A percentile compares a stretch with the other conserved stretches of the same genome.
Evolutionary conservation across 106 monocot species (phyloP).

Genomic region (Dactylorhiza incarnata): DNA sequence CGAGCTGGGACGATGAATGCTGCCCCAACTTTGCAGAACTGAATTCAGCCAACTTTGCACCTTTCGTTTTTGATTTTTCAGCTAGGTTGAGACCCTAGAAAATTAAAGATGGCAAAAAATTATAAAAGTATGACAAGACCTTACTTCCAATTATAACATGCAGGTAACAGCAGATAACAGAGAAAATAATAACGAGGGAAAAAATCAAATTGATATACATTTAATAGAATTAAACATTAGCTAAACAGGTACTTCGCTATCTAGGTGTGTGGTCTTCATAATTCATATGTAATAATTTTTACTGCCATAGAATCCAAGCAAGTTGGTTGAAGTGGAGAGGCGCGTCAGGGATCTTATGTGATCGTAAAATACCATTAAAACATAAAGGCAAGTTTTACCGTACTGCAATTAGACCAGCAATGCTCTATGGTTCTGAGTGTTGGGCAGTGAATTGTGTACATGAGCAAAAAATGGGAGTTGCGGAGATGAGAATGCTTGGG

Average conservation of each 20-base stretch:
- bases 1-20: constrained; percentile 26
- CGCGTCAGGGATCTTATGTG: too few relatives aligned
- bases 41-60: constrained; percentile 28
- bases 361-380: too few relatives aligned
- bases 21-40: constrained; percentile 22
- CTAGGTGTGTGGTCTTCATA: background rate
- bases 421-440: too few relatives aligned
- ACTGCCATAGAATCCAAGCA: too few relatives aligned
- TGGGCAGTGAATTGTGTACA: too few relatives aligned
- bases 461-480: too few relatives aligned
- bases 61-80: constrained; percentile 56
- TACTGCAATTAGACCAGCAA: too few relatives aligned
- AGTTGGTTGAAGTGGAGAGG: too few relatives aligned
- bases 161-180: background rate
- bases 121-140: background rate
- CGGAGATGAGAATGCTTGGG: too few relatives aligned
- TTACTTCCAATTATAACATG: background rate
- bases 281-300: background rate
- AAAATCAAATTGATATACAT: background rate
- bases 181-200: background rate
- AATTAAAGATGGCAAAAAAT: background rate
- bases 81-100: constrained; percentile 30
- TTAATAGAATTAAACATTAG: background rate
- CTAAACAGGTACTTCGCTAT: background rate
- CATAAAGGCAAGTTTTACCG: too few relatives aligned